Evolutionary conservation across 2,329 filamentous ascomycete genomes (phyloP).

Genomic region (Colletotrichum agaves): DNA sequence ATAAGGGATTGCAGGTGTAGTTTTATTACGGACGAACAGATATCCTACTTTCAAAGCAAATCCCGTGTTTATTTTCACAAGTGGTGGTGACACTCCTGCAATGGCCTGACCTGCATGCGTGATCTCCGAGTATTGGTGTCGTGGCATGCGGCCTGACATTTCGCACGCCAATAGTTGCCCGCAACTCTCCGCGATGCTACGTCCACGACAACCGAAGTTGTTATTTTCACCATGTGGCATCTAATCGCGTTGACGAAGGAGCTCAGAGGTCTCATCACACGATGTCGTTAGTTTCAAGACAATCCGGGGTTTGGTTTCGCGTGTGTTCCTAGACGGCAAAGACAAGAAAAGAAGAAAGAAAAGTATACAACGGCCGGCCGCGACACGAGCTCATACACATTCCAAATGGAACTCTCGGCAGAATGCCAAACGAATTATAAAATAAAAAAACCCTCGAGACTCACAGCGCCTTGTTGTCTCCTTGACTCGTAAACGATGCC

Average conservation of each 20-base stretch:
- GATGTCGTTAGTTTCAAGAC: conserved; percentile 5
- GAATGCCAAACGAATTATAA: too few species aligned
- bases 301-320: conserved; percentile 15
- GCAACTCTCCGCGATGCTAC: background rate
- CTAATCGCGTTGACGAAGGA: background rate
- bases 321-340: background rate
- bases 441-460: background rate
- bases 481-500: conserved; percentile 19
- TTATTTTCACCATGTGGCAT: background rate
- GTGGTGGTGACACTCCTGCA: background rate
- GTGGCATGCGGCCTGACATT: conserved; percentile 19
- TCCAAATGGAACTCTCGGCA: background rate
- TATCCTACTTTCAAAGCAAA: conserved; percentile 21
- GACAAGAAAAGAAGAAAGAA: background rate
- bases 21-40: conserved; percentile 35
- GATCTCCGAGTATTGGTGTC: conserved; percentile 11
- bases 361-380: background rate
- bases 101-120: conserved; percentile 1
- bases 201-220: background rate
- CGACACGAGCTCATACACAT: background rate
- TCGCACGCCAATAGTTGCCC: conserved; percentile 20
- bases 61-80: background rate
- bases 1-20: conserved; percentile 28
- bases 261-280: background rate
- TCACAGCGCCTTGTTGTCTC: conserved; percentile 31